Evolutionary conservation across 2,329 filamentous ascomycete species (phyloP).

Genomic region (Fusarium pseudograminearum): DNA sequence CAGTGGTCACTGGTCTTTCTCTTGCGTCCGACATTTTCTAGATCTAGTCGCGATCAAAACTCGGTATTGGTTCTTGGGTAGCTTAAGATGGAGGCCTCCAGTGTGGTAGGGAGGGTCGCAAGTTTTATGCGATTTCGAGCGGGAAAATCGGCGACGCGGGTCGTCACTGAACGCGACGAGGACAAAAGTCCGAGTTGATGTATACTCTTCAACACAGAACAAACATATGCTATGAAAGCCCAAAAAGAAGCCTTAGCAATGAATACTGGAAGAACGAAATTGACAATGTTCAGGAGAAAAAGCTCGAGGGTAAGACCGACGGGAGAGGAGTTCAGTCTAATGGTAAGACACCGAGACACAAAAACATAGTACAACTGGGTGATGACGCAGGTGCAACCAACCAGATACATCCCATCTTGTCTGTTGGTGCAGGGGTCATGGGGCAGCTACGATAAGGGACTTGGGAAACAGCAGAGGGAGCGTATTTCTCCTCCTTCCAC

Average conservation of each 20-base stretch:
- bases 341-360: conserved; percentile 25
- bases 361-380: conserved; percentile 24
- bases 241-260: not conserved
- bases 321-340: conserved; percentile 16
- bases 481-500: not conserved
- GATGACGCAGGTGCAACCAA: conserved; percentile 45
- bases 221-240: conserved; percentile 1
- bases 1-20: conserved; percentile 45
- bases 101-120: conserved; percentile 18
- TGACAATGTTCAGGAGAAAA: conserved; percentile 21
- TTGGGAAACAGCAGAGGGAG: not conserved
- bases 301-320: conserved; percentile 7
- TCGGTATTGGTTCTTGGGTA: not conserved
- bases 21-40: conserved; percentile 43
- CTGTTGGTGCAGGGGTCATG: conserved; percentile 26
- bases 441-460: conserved; percentile 6
- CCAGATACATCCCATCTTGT: conserved; percentile 11
- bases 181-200: conserved; percentile 1
- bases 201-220: not conserved
- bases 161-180: conserved; percentile 23
- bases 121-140: conserved; percentile 20
- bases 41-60: not conserved
- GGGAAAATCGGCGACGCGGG: conserved; percentile 25
- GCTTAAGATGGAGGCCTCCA: conserved; percentile 33
- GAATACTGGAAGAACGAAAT: conserved; percentile 5